A percentile compares a stretch with the other conserved stretches of the same genome.
phyloP scores from a whole-genome alignment of 331 rosid genomes.

The Pyrus hybrid region DNA sequence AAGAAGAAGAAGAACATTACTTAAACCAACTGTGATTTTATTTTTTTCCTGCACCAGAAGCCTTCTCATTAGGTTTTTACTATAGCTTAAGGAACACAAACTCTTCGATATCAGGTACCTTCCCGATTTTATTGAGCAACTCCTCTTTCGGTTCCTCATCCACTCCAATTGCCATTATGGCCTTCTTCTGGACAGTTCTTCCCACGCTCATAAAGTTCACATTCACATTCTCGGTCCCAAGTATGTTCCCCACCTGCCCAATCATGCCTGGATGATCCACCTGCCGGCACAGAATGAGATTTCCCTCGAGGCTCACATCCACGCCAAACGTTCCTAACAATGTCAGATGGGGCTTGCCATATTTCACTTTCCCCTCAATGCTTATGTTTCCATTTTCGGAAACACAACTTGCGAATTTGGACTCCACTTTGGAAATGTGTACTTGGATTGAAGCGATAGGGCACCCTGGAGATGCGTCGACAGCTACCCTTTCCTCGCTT shows the following conservation, averaged over 20 bases:
- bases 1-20: not conserved
- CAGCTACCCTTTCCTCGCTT: slow-evolving; percentile 57
- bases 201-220: slow-evolving; percentile 96
- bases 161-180: slow-evolving; percentile 88
- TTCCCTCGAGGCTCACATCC: slow-evolving; percentile 88
- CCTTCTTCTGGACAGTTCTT: slow-evolving; percentile 53
- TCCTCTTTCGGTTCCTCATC: slow-evolving; percentile 71
- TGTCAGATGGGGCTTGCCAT: slow-evolving; percentile 61
- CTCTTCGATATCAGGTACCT: slow-evolving; percentile 69
- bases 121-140: slow-evolving; percentile 51
- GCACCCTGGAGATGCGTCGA: slow-evolving; percentile 49
- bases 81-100: slow-evolving; percentile 75
- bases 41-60: not conserved
- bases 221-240: slow-evolving; percentile 63
- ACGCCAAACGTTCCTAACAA: slow-evolving; percentile 61
- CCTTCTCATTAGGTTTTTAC: not conserved
- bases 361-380: slow-evolving; percentile 83
- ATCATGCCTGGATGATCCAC: slow-evolving; percentile 90
- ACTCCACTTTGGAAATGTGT: slow-evolving; percentile 50
- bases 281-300: slow-evolving; percentile 72
- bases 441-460: slow-evolving; percentile 74
- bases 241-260: slow-evolving; percentile 71
- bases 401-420: slow-evolving; percentile 67
- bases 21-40: not conserved
- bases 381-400: slow-evolving; percentile 46